phyloP scores from a whole-genome alignment of 2,329 filamentous ascomycete species.

The Ascochyta pisi region DNA sequence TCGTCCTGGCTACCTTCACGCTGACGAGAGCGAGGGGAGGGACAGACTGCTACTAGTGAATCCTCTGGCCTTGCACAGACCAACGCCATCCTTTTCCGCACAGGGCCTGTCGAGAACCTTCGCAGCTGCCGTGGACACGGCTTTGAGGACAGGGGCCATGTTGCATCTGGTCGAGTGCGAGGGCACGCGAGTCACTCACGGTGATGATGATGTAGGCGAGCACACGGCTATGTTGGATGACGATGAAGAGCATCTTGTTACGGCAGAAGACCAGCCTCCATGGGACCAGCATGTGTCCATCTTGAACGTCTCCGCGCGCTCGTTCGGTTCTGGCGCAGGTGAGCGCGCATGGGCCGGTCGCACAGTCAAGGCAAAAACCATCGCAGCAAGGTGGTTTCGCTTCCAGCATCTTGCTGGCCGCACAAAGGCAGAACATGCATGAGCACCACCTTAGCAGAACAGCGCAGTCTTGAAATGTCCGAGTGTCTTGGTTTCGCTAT shows the following conservation, averaged over 20 bases:
- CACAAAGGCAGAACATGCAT: constrained; percentile 12
- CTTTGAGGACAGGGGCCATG: constrained; percentile 45
- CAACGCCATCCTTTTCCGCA: constrained; percentile 76
- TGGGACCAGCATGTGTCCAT: constrained; percentile 58
- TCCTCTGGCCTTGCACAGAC: constrained; percentile 68
- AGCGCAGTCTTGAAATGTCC: background rate
- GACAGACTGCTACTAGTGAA: constrained; percentile 67
- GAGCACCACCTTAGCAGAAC: constrained; percentile 7
- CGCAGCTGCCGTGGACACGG: constrained; percentile 69
- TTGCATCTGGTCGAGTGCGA: constrained; percentile 54
- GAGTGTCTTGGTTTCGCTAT: constrained; percentile 20
- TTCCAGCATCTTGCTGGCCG: constrained; percentile 30
- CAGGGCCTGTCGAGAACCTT: constrained; percentile 72
- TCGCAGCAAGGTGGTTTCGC: constrained; percentile 55
- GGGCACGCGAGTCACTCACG: constrained; percentile 32
- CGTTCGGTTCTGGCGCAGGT: constrained; percentile 40
- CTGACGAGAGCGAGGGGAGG: constrained; percentile 12
- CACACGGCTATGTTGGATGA: constrained; percentile 47
- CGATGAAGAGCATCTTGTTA: constrained; percentile 11
- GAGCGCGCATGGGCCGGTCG: constrained; percentile 57
- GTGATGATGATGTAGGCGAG: constrained; percentile 62
- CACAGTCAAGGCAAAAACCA: constrained; percentile 52
- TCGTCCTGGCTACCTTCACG: constrained; percentile 15
- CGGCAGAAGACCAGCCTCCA: constrained; percentile 31
- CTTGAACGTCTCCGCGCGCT: constrained; percentile 55